A percentile compares a stretch with the other conserved stretches of the same genome.
These are phyloP conservation scores for Clonostachys solani DNA, from an alignment of 2,329 filamentous ascomycete genomes.

Conservation along the genomic window DNA sequence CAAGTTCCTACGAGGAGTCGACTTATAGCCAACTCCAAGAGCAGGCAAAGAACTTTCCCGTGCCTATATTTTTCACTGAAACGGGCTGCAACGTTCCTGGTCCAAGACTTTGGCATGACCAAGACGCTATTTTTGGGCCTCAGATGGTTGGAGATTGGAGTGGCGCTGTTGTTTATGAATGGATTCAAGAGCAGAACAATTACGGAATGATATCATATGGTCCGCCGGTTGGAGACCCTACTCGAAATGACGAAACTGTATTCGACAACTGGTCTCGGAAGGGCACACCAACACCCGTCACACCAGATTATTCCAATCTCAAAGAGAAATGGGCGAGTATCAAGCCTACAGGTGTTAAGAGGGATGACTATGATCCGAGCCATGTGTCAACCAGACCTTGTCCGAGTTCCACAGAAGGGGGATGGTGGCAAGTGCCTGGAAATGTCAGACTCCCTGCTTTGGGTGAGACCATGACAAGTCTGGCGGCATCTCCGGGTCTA, in stretches of 20 bases:
- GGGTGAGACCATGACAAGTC: slow-evolving; percentile 34
- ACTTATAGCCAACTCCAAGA: slow-evolving; percentile 68
- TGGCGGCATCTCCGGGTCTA: too few relatives aligned
- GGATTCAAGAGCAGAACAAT: slow-evolving; percentile 79
- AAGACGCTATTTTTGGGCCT: slow-evolving; percentile 69
- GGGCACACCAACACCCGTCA: slow-evolving; percentile 69
- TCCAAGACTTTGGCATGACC: slow-evolving; percentile 65
- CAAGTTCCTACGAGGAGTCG: slow-evolving; percentile 51
- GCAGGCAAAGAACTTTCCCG: slow-evolving; percentile 65
- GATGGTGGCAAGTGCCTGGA: slow-evolving; percentile 79
- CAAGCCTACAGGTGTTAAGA: slow-evolving; percentile 63
- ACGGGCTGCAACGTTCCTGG: slow-evolving; percentile 71
- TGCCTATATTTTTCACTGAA: slow-evolving; percentile 90
- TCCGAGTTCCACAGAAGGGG: slow-evolving; percentile 61
- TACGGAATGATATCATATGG: slow-evolving; percentile 82
- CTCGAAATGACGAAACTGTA: slow-evolving; percentile 47
- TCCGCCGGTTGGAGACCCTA: slow-evolving; percentile 43
- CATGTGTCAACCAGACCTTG: slow-evolving; percentile 62
- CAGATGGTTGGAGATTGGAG: slow-evolving; percentile 70
- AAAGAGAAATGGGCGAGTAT: slow-evolving; percentile 72
- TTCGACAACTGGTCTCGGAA: slow-evolving; percentile 64
- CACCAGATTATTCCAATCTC: slow-evolving; percentile 76
- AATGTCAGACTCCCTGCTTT: slow-evolving; percentile 66
- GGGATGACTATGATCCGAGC: slow-evolving; percentile 59
- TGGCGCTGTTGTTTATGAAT: slow-evolving; percentile 83